Evolutionary conservation across 208 protist species (phyloP), one percentile per base, ranked within the genome.

Genomic region (Lotmaria passim): DNA sequence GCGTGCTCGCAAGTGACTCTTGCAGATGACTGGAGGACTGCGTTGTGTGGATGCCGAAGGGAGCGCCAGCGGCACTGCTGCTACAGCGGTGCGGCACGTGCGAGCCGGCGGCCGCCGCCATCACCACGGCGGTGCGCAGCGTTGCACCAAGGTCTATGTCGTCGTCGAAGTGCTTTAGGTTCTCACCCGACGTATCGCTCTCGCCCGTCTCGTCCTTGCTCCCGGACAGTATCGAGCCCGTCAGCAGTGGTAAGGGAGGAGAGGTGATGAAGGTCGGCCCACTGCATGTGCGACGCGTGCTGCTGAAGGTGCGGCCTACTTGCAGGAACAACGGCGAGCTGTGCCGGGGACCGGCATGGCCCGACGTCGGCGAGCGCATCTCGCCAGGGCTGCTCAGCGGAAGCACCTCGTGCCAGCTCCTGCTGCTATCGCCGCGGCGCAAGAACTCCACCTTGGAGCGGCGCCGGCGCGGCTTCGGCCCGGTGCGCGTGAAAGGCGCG

Each of bases 91-190:
- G 60, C 34, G 60, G 46, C 33, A 56, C 26, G 60, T 46, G 44
- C 33, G 60, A 55, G 51, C 61, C 61, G 7, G 61, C 44, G 4
- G 61, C 69, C 12, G 69, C 69, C 23, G 69, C 69, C 17, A 75
- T 65, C 55, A 62, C 61, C 19, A 75, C 69, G 6, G 69, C 69
- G 7, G 21, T 75, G 23, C 69, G 59, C 69, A 75, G 64, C 31
- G 69, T 69, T 3, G 53, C 44, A 36, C 69, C 69, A 23, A 75
- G 53, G 26, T 75, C 61, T 43, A 63, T 38, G 26, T 75, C 53
- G 24, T 75, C 61, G 26, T 66, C 60, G 34, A 46, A 66, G 31
- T 28, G 47, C 33, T 66, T 55, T 17, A n/a, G 46, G 21, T 12
- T 33, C 10, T 56, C 60, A 0, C 1, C 5, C 3, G 47, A 15